Base-by-base conservation (phyloP, 306 rosid genomes). In the Canavalia gladiata region DNA sequence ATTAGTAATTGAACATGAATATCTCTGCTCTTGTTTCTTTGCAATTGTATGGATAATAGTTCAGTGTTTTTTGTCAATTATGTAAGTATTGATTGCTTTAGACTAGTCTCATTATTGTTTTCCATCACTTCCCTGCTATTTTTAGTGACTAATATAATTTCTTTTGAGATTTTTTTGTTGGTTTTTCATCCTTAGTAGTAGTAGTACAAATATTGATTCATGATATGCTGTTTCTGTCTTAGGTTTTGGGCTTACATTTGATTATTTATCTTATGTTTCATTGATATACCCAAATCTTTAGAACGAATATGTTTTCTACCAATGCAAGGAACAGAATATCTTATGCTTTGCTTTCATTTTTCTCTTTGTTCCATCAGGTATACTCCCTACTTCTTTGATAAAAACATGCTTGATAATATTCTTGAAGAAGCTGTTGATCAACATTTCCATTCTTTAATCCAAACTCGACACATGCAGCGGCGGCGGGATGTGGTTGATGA, bases 341-440 rank as follows among this genome's bases (percentile, higher is more conserved):
- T 66, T 56, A 80, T 87, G 76, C 80, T 79, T 18, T 63, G 59
- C 67, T 64, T 66, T 50, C 25, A 18, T 18, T 29, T 81, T 77
- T 45, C 54, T 66, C 51, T 85, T 88, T 87, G 46, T 77, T 85
- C 62, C 75, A 54, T 79, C 91, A 96, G 99, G 98, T 96, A 96
- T 80, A 93, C 98, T 57, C 99, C 99, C 55, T 96, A 93, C 88
- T 96, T 96, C 86, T 93, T 96, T 76, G 99, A 96, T 87, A 96
- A 96, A 87, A 85, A 82, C 82, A 90, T 90, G 92, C 98, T 96
- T 55, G 99, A 96, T 87, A 90, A 93, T 88, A 93, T 93, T 87
- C 99, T 96, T 81, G 98, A 96, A 89, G 98, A 93, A 80, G 95
- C 99, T 63, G 98, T 93, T 68, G 99, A 96, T 87, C 98, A 92